Evolutionary conservation across 2,329 filamentous ascomycete genomes (phyloP), one percentile per base, ranked within the genome.

Genomic region (Epichloe scottii): DNA sequence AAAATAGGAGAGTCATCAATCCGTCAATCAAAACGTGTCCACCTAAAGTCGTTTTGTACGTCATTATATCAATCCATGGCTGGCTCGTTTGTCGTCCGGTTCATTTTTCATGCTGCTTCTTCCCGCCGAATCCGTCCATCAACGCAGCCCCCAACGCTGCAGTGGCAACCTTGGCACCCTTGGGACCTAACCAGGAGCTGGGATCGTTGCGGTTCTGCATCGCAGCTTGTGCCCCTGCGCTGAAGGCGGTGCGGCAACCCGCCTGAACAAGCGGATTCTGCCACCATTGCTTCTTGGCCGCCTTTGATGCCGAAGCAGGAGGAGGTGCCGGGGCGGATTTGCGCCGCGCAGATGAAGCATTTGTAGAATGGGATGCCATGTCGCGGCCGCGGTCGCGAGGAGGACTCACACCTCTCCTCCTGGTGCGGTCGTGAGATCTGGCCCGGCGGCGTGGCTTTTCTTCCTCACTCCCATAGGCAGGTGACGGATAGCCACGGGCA

Each of bases 111-210:
- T 33, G 7, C 19, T 26, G 19, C 34, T 50, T 39, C 48, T 45
- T 2, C 66, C 72, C 1, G 45, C 72, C 66, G 34, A 76, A 68
- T 0, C 72, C 71, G 52, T 76, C 73, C 39, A 74, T 68, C 17
- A 75, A 60, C 0, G 73, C 74, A 1, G 74, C 73, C 17, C 72
- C 72, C 1, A 77, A 53, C 2, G 73, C 74, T 2, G 73, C 72
- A 2, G 72, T 72, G 1, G 71, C 74, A 3, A 76, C 63, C 49
- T 72, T 72, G 43, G 70, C 70, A 5, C 72, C 73, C 55, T 76
- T 76, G 11, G 70, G 61, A 0, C 74, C 72, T 4, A 72, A 60
- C 74, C 74, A 77, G 1, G 67, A 62, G 2, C 72, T 69, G 1
- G 67, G 65, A 15, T 74, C 69, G 44, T 70, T 66, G 46, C 71